Conservation (phyloP, 768 basidiomycete species). For the Tricholoma sp. region DNA sequence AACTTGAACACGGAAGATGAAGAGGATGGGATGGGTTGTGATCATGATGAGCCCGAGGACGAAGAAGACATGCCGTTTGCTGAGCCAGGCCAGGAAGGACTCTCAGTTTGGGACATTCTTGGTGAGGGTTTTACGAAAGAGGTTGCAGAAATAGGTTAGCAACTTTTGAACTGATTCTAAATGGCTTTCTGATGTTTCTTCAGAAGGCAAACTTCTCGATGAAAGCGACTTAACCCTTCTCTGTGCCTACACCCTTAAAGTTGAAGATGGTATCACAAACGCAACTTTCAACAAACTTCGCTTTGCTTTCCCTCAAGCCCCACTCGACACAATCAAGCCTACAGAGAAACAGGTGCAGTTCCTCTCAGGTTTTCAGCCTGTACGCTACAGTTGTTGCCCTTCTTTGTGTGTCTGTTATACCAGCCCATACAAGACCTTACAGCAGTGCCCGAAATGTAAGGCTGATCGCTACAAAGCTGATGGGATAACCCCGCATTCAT, state of each 20-base stretch:
- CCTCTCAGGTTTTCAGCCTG: no score
- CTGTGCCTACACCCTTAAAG: no score
- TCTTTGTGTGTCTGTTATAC: slow-evolving; percentile 10
- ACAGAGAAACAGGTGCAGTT: slow-evolving; percentile 11
- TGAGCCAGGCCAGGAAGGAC: neutral
- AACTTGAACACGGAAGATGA: no score
- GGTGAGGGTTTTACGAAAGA: neutral
- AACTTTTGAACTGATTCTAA: neutral
- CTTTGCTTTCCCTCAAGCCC: slow-evolving; percentile 16
- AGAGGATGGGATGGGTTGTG: no score
- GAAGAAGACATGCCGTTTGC: neutral
- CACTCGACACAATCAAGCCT: slow-evolving; percentile 13
- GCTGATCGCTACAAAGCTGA: neutral
- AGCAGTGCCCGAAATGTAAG: slow-evolving; percentile 23
- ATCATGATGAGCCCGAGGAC: neutral
- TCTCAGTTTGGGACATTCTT: neutral
- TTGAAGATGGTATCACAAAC: no score
- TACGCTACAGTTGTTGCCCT: no score
- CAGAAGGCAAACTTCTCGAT: slow-evolving; percentile 13
- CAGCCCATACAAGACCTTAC: slow-evolving; percentile 26
- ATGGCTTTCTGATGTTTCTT: neutral
- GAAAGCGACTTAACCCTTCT: neutral
- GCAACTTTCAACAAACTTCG: slow-evolving; percentile 10
- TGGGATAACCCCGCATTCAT: slow-evolving; percentile 16
- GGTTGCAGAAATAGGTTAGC: neutral